Conservation (phyloP, 305 asterid species). For the Salvia sclarea region DNA sequence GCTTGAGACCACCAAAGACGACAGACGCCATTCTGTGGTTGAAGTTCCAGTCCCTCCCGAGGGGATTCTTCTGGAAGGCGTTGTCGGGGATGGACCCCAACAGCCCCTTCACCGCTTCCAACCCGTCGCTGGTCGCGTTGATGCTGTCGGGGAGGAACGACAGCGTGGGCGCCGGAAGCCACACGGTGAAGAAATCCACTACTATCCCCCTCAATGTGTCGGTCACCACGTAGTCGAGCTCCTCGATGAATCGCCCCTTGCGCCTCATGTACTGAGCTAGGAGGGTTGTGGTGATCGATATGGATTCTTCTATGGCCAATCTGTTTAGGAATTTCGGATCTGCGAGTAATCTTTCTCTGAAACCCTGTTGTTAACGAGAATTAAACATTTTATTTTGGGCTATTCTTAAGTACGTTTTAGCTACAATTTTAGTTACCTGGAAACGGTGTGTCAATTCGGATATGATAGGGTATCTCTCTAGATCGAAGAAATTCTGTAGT, state of each 20-base stretch:
- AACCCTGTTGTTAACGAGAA: conserved; percentile 58
- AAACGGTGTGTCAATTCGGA: conserved; percentile 69
- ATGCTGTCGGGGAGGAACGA: conserved; percentile 70
- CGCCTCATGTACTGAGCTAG: conserved; percentile 85
- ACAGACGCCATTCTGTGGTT: conserved; percentile 89
- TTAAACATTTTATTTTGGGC: too few species aligned
- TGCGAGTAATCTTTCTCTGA: conserved; percentile 90
- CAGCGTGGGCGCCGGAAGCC: conserved; percentile 97
- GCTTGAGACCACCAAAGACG: conserved; percentile 80
- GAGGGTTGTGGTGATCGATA: conserved; percentile 85
- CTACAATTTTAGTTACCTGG: conserved; percentile 61
- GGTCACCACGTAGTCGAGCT: conserved; percentile 83
- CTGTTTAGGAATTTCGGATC: conserved; percentile 87
- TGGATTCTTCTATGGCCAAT: conserved; percentile 92
- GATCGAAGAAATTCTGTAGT: conserved; percentile 85
- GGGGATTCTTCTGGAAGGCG: conserved; percentile 80
- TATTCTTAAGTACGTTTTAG: too few species aligned
- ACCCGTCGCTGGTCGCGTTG: conserved; percentile 53
- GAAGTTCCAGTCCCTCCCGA: conserved; percentile 79
- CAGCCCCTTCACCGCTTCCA: conserved; percentile 77
- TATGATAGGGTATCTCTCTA: conserved; percentile 74
- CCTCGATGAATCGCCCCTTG: conserved; percentile 74
- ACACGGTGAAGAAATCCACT: conserved; percentile 93
- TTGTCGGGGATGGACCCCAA: conserved; percentile 94
- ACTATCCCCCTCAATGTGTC: conserved; percentile 79